Evolutionary conservation across 805 yeast genomes (phyloP).

Genomic region (Kodamaea fukazawae): DNA sequence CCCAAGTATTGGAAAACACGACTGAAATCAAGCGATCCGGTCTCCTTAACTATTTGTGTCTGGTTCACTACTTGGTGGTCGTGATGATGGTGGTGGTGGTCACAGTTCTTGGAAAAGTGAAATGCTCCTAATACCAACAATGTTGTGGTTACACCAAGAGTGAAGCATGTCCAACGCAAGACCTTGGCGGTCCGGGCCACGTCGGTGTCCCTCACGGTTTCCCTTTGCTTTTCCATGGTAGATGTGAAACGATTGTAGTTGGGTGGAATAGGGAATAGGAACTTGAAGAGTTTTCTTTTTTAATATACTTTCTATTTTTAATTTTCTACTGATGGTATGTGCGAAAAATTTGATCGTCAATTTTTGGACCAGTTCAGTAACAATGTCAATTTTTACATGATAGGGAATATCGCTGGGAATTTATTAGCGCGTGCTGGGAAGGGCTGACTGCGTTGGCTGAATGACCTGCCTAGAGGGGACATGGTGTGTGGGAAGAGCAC

Average conservation of each 20-base stretch:
- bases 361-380: neutral
- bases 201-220: neutral
- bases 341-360: constrained; percentile 7
- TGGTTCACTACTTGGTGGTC: neutral
- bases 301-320: neutral
- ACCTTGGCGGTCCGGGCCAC: neutral
- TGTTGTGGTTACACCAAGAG: constrained; percentile 2
- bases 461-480: too few relatives aligned
- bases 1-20: constrained; percentile 1
- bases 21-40: too few relatives aligned
- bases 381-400: too few relatives aligned
- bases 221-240: constrained; percentile 8
- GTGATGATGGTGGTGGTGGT: constrained; percentile 1
- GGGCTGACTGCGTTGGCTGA: too few relatives aligned
- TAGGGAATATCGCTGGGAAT: too few relatives aligned
- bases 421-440: too few relatives aligned
- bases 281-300: too few relatives aligned
- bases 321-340: constrained; percentile 1
- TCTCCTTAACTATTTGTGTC: too few relatives aligned
- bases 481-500: too few relatives aligned
- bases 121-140: constrained; percentile 1
- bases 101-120: neutral
- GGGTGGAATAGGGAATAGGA: too few relatives aligned
- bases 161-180: neutral
- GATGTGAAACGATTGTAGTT: too few relatives aligned